Conservation (phyloP, 2,329 filamentous ascomycete species). For the Corniculantispora saksenae region DNA sequence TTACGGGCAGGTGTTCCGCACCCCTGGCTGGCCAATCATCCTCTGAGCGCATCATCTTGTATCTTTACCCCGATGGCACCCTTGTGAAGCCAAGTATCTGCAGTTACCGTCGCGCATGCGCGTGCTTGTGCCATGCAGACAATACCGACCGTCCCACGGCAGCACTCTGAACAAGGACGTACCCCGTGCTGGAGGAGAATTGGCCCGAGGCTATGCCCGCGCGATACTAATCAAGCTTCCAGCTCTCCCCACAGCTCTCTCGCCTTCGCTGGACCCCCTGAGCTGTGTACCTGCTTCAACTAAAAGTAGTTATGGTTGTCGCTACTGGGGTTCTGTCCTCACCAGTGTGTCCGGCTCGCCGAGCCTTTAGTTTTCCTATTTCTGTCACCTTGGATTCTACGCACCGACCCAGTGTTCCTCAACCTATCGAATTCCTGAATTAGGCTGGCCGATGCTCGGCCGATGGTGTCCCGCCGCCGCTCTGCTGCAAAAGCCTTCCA, state of each 20-base stretch:
- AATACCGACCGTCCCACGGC: background rate
- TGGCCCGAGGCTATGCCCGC: constrained; percentile 14
- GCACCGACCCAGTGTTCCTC: constrained; percentile 14
- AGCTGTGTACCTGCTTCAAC: background rate
- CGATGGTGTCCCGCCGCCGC: constrained; percentile 1
- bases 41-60: constrained; percentile 10
- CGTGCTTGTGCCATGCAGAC: constrained; percentile 7
- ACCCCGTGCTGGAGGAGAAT: background rate
- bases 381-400: constrained; percentile 9
- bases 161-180: background rate
- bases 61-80: constrained; percentile 9
- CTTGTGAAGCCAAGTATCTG: constrained; percentile 1
- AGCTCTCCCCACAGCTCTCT: background rate
- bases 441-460: background rate
- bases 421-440: background rate
- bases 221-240: background rate
- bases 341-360: background rate
- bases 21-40: constrained; percentile 10
- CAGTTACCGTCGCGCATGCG: background rate
- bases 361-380: background rate
- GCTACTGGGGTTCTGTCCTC: background rate
- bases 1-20: background rate
- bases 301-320: background rate
- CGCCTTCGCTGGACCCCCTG: background rate
- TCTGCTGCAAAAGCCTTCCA: background rate